phyloP scores from a whole-genome alignment of 768 basidiomycete species.

The Calocera viscosa region DNA sequence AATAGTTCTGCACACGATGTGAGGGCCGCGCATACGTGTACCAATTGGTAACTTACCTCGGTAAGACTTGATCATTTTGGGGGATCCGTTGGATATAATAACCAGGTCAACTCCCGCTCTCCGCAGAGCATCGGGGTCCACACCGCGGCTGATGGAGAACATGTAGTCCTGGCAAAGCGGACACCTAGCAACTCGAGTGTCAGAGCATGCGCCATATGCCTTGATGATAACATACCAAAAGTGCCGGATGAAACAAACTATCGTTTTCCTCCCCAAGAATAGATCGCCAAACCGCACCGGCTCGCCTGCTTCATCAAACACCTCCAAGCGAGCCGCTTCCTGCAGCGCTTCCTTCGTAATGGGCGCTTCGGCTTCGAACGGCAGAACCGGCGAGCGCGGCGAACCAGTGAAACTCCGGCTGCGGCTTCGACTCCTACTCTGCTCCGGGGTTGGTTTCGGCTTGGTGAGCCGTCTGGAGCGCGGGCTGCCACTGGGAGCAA shows the following conservation, averaged over 20 bases:
- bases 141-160: conserved; percentile 44
- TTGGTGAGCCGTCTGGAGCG: neutral
- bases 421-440: neutral
- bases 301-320: conserved; percentile 38
- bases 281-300: conserved; percentile 42
- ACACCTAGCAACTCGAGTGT: conserved; percentile 37
- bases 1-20: conserved; percentile 43
- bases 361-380: neutral
- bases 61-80: conserved; percentile 65
- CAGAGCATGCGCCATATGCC: neutral
- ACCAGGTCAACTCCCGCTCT: conserved; percentile 46
- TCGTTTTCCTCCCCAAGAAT: conserved; percentile 37
- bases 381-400: neutral
- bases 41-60: conserved; percentile 29
- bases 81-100: conserved; percentile 68
- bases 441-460: neutral
- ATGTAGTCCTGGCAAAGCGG: conserved; percentile 82
- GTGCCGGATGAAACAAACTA: conserved; percentile 66
- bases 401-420: neutral
- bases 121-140: conserved; percentile 38
- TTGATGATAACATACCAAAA: conserved; percentile 44
- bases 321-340: conserved; percentile 27
- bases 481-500: neutral
- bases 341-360: neutral
- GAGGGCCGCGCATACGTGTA: neutral